phyloP scores from a whole-genome alignment of 2,329 filamentous ascomycete species.

The Penicillium vulpinum region DNA sequence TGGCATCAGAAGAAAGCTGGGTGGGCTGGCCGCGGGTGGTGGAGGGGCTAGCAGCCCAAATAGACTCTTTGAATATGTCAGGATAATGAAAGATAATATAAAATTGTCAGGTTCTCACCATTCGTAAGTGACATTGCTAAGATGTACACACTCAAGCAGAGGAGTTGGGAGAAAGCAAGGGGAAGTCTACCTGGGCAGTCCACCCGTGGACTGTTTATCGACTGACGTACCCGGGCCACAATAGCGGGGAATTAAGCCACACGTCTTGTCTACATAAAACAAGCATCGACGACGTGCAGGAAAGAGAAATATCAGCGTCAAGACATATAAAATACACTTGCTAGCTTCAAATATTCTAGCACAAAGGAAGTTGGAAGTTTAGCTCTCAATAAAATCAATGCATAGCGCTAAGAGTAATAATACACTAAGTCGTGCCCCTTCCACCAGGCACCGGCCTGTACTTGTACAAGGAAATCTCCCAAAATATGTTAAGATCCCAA shows the following conservation, averaged over 20 bases:
- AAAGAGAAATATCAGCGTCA: background rate
- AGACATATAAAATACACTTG: background rate
- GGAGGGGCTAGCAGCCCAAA: conserved; percentile 80
- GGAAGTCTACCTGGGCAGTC: too few species aligned
- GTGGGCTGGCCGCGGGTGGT: conserved; percentile 86
- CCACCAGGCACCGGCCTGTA: conserved; percentile 10
- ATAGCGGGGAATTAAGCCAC: conserved; percentile 15
- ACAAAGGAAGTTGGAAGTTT: background rate
- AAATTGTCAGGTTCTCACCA: conserved; percentile 31
- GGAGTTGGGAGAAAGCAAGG: conserved; percentile 2
- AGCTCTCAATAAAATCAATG: conserved; percentile 8
- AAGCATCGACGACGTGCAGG: background rate
- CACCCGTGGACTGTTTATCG: conserved; percentile 19
- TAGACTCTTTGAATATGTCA: conserved; percentile 55
- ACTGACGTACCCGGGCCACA: conserved; percentile 22
- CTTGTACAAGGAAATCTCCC: conserved; percentile 19
- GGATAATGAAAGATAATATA: background rate
- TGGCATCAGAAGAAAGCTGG: conserved; percentile 80
- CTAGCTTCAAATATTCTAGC: background rate
- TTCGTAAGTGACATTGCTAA: conserved; percentile 47
- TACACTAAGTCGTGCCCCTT: conserved; percentile 18
- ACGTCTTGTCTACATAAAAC: background rate
- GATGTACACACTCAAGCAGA: conserved; percentile 10
- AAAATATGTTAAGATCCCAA: background rate
- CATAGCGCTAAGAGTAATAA: conserved; percentile 25